Base-by-base conservation (phyloP, 2,329 filamentous ascomycete genomes). In the Hymenoscyphus fructigenus region DNA sequence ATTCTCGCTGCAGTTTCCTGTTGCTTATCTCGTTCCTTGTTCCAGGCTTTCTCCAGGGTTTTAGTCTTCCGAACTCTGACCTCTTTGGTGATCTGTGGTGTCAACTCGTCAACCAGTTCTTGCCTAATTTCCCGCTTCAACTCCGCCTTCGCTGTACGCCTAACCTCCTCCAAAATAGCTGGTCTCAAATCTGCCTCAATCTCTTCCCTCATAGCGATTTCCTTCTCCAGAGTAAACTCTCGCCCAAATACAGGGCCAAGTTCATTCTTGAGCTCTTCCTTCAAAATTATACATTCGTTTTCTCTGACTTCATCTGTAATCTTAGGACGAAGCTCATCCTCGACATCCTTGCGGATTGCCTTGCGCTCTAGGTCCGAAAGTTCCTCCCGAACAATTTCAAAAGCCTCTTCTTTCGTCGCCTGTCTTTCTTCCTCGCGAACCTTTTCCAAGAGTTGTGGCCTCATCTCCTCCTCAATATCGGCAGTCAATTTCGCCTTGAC, bases 51-150 rank as follows among this genome's bases (percentile, higher is more conserved):
- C 20, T 26, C 20, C 20, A 53, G 20, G 47, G 20, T 34, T 28
- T 62, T 58, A 6, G 14, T 62, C 55, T 62, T 58, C 12, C 10
- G 41, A 10, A 55, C 36, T 34, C 29, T 36, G 12, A 57, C 60
- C 9, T 57, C 20, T 29, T n/a, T 41, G 10, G 32, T 38, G 14
- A 61, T 20, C 23, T 41, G 26, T 17, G 47, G 44, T 41, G 15
- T 32, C n/a, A 60, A 28, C 23, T 47, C 57, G 6, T 59, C 34
- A 23, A 28, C 36, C 20, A 58, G n/a, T 15, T 57, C 61, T 23
- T 62, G 20, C 15, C 10, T 47, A 34, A 32, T 41, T 20, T n/a
- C 50, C 15, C 20, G 41, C 32, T 36, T 41, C 20, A 64, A 38
- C 58, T n/a, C 14, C 12, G 36, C 34, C 41, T 32, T 29, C 15